Evolutionary conservation across 192 early-diverging fungal species (phyloP).

Genomic region (Anaeromyces robustus): DNA sequence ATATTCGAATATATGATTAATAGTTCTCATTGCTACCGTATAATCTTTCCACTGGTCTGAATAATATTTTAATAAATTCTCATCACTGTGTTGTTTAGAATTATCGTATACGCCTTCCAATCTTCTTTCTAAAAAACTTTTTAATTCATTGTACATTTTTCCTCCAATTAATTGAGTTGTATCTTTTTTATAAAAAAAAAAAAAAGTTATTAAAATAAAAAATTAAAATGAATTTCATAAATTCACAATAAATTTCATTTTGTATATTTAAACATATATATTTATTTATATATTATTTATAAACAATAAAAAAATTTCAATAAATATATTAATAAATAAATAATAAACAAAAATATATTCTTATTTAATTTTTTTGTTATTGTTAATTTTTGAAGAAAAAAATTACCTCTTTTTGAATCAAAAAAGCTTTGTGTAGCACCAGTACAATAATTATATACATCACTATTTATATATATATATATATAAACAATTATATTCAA

Average conservation of each 20-base stretch:
- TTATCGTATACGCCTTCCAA: slow-evolving; percentile 27
- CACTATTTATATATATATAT: slow-evolving; percentile 11
- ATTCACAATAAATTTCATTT: too few relatives aligned
- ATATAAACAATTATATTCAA: background rate
- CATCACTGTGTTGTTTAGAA: slow-evolving; percentile 53
- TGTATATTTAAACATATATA: too few relatives aligned
- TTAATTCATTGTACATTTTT: slow-evolving; percentile 46
- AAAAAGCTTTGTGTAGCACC: slow-evolving; percentile 3
- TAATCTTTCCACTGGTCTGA: slow-evolving; percentile 79
- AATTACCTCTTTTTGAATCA: background rate
- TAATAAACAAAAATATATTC: too few relatives aligned
- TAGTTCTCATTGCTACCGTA: slow-evolving; percentile 62
- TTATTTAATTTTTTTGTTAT: too few relatives aligned
- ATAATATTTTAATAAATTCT: slow-evolving; percentile 71
- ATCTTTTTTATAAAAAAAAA: slow-evolving; percentile 8
- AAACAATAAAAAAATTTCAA: too few relatives aligned
- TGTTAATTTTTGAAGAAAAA: too few relatives aligned
- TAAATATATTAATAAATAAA: too few relatives aligned
- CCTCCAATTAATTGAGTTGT: slow-evolving; percentile 36
- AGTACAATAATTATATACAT: slow-evolving; percentile 68
- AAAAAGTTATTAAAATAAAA: too few relatives aligned
- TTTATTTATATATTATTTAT: too few relatives aligned
- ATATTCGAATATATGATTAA: slow-evolving; percentile 86
- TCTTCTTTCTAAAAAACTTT: slow-evolving; percentile 30
- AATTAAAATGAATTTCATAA: slow-evolving; percentile 1